A percentile compares a stretch with the other conserved stretches of the same genome.
These are phyloP conservation scores for Gossypium gossypioides DNA, from an alignment of 441 rosid genomes.

Conservation along the genomic window DNA sequence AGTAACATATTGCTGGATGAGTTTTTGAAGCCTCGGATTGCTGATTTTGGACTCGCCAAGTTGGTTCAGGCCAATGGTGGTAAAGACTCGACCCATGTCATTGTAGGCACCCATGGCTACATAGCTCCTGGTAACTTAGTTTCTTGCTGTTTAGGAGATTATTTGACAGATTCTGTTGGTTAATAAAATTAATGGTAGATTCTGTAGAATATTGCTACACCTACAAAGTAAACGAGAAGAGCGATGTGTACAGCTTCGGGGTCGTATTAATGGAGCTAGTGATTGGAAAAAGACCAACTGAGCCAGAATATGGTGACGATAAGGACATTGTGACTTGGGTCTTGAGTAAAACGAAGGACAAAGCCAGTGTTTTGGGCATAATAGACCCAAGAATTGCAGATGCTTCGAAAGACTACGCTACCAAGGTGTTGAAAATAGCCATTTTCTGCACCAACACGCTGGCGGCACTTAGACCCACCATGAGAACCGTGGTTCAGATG, in stretches of 20 bases:
- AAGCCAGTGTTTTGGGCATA: slow-evolving; percentile 25
- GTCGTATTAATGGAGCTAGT: slow-evolving; percentile 88
- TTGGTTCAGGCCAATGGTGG: slow-evolving; percentile 44
- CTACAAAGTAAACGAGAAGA: slow-evolving; percentile 67
- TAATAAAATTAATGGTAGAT: neutral
- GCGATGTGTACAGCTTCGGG: slow-evolving; percentile 85
- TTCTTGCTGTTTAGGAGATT: neutral
- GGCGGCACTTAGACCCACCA: slow-evolving; percentile 59
- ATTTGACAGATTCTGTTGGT: neutral
- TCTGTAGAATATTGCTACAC: slow-evolving; percentile 77
- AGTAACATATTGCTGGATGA: slow-evolving; percentile 82
- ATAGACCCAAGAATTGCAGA: too few species aligned
- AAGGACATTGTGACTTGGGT: slow-evolving; percentile 74
- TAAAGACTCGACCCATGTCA: slow-evolving; percentile 52
- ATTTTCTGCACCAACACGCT: slow-evolving; percentile 50
- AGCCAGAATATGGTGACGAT: slow-evolving; percentile 63
- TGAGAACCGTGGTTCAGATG: slow-evolving; percentile 82
- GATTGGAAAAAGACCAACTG: slow-evolving; percentile 70
- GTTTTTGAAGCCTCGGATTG: slow-evolving; percentile 77
- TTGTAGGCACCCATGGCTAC: slow-evolving; percentile 84
- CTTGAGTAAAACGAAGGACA: slow-evolving; percentile 43
- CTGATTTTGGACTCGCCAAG: slow-evolving; percentile 89
- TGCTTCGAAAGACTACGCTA: slow-evolving; percentile 36
- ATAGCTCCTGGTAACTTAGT: slow-evolving; percentile 75
- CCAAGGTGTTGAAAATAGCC: slow-evolving; percentile 58